A percentile compares a stretch with the other conserved stretches of the same genome.
These are phyloP conservation scores for Cicer pinnatifidum DNA, from an alignment of 306 rosid genomes.

Conservation along the genomic window DNA sequence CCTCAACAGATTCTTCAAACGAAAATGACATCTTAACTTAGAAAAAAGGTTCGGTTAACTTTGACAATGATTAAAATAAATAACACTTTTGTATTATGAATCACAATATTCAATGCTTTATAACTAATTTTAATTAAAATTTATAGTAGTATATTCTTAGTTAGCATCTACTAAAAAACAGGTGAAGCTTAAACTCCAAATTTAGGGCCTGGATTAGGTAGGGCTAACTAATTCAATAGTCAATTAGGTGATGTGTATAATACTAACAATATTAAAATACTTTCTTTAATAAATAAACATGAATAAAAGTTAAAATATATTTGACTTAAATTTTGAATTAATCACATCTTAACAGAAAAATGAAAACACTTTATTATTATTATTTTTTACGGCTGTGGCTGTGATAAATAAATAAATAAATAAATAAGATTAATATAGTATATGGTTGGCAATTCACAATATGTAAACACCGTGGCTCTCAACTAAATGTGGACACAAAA, in stretches of 20 bases:
- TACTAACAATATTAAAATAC: no score
- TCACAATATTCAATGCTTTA: neutral
- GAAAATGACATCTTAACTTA: conserved; percentile 10
- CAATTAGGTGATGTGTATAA: no score
- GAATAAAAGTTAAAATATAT: no score
- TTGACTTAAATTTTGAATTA: no score
- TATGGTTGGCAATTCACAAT: conserved; percentile 33
- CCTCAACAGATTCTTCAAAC: conserved; percentile 33
- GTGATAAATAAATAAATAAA: conserved; percentile 9
- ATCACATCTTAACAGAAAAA: conserved; percentile 21
- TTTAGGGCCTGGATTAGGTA: conserved; percentile 35
- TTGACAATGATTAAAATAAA: conserved; percentile 9
- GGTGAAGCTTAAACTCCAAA: conserved; percentile 1
- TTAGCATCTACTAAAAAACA: no score
- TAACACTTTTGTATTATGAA: neutral
- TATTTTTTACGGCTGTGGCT: conserved; percentile 39
- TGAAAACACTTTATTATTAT: neutral
- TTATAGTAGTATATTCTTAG: no score
- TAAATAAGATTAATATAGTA: neutral
- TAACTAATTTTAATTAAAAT: no score
- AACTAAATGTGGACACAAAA: conserved; percentile 48
- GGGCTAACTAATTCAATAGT: conserved; percentile 23
- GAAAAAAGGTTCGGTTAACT: neutral
- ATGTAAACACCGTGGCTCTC: conserved; percentile 42
- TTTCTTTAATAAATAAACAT: no score